Evolutionary conservation across 805 yeast genomes (phyloP).

Genomic region (Sporopachydermia quercuum): DNA sequence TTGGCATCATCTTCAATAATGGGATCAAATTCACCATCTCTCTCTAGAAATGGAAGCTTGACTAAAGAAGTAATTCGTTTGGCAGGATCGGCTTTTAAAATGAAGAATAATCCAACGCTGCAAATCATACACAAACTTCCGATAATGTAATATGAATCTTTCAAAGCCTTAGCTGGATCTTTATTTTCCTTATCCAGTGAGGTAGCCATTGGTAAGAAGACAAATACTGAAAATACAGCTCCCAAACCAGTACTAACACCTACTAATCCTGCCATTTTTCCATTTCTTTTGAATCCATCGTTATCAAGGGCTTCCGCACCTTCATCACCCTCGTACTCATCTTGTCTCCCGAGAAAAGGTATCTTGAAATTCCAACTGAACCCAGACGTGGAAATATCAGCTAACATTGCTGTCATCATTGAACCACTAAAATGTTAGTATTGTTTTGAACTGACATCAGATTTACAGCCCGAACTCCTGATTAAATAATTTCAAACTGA

Average conservation of each 20-base stretch:
- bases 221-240: slow-evolving; percentile 45
- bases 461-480: too few relatives aligned
- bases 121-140: slow-evolving; percentile 26
- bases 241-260: slow-evolving; percentile 55
- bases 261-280: slow-evolving; percentile 42
- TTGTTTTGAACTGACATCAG: too few relatives aligned
- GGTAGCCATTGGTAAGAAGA: slow-evolving; percentile 43
- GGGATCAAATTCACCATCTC: slow-evolving; percentile 20
- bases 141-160: slow-evolving; percentile 33
- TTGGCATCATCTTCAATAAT: slow-evolving; percentile 9
- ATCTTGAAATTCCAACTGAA: slow-evolving; percentile 16
- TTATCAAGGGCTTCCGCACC: slow-evolving; percentile 11
- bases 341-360: slow-evolving; percentile 8
- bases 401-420: slow-evolving; percentile 45
- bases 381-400: slow-evolving; percentile 37
- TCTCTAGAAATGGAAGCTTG: slow-evolving; percentile 14
- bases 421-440: slow-evolving; percentile 25
- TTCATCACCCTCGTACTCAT: slow-evolving; percentile 8
- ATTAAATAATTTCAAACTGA: slow-evolving; percentile 4
- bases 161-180: slow-evolving; percentile 29
- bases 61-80: slow-evolving; percentile 16
- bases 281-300: slow-evolving; percentile 23
- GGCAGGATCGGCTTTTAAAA: slow-evolving; percentile 30
- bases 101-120: slow-evolving; percentile 24
- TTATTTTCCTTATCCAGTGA: slow-evolving; percentile 24